phyloP scores from a whole-genome alignment of 2,329 filamentous ascomycete species.

The Colletotrichum trifolii region DNA sequence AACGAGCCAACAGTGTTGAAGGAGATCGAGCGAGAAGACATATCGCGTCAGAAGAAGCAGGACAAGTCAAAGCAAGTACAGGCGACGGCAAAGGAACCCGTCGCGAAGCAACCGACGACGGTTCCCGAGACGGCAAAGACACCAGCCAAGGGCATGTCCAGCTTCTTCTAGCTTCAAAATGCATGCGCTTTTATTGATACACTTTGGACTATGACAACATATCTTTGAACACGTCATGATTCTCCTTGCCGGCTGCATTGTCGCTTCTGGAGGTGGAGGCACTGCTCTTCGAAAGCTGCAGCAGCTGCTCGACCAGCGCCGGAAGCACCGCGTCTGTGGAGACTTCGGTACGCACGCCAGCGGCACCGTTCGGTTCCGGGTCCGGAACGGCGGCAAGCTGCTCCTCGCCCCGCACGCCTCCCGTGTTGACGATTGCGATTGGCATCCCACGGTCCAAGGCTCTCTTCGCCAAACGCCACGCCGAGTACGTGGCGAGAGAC shows the following conservation, averaged over 20 bases:
- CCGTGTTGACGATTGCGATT: slow-evolving; percentile 88
- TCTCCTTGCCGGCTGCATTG: slow-evolving; percentile 27
- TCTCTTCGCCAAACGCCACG: slow-evolving; percentile 87
- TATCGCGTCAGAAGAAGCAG: slow-evolving; percentile 57
- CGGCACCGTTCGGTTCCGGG: slow-evolving; percentile 60
- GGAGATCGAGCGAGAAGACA: slow-evolving; percentile 74
- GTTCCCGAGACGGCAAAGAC: slow-evolving; percentile 33
- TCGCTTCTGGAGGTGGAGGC: not conserved
- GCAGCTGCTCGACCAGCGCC: slow-evolving; percentile 63
- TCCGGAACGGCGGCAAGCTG: slow-evolving; percentile 70
- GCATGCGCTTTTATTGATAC: slow-evolving; percentile 39
- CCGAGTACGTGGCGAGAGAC: slow-evolving; percentile 93
- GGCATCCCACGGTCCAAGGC: slow-evolving; percentile 86
- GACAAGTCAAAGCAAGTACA: slow-evolving; percentile 46
- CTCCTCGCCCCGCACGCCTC: slow-evolving; percentile 85
- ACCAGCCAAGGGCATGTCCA: slow-evolving; percentile 50
- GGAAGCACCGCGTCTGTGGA: slow-evolving; percentile 69
- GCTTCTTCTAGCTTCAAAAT: slow-evolving; percentile 59
- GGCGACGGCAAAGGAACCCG: slow-evolving; percentile 38
- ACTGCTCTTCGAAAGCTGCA: slow-evolving; percentile 40
- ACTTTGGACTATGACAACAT: slow-evolving; percentile 62
- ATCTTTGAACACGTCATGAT: slow-evolving; percentile 62
- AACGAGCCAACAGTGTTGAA: slow-evolving; percentile 63
- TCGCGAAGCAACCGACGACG: slow-evolving; percentile 35
- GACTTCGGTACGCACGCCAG: slow-evolving; percentile 67